Conservation (phyloP, 768 basidiomycete genomes). For the Sarcomyxa edulis region DNA sequence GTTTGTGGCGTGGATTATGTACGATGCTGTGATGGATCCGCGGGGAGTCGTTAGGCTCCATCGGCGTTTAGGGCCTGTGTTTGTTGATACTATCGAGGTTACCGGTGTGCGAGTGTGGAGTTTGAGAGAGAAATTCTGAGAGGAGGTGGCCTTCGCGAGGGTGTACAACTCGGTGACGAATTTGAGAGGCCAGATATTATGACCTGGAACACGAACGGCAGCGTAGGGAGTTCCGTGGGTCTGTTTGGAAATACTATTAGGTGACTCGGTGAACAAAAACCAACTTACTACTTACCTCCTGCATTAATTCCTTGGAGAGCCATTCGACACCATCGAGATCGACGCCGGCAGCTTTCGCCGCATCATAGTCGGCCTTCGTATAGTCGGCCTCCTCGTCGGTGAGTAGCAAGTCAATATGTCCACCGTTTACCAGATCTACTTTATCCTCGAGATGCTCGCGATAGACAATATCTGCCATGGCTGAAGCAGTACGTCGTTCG, state of each 20-base stretch:
- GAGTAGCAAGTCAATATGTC: conserved; percentile 44
- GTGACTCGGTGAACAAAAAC: background rate
- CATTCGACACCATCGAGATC: conserved; percentile 38
- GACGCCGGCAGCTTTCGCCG: conserved; percentile 49
- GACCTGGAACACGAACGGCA: conserved; percentile 42
- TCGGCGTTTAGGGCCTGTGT: conserved; percentile 17
- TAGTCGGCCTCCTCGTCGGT: conserved; percentile 36
- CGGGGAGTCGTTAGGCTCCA: conserved; percentile 63
- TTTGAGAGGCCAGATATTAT: conserved; percentile 80
- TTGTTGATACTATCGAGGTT: conserved; percentile 27
- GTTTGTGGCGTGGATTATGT: conserved; percentile 85
- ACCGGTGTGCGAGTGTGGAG: conserved; percentile 78
- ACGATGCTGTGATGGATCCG: conserved; percentile 53
- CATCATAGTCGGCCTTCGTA: conserved; percentile 40
- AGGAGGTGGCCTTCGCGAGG: conserved; percentile 25
- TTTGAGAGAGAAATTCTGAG: conserved; percentile 35
- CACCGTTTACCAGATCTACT: conserved; percentile 61
- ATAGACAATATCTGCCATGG: conserved; percentile 45
- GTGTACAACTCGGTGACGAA: conserved; percentile 65
- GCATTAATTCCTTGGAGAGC: conserved; percentile 41
- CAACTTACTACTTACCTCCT: conserved; percentile 30
- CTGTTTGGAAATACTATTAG: conserved; percentile 14
- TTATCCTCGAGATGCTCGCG: conserved; percentile 33
- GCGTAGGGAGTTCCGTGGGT: conserved; percentile 45
- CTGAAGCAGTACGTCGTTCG: conserved; percentile 49